Base-by-base conservation (phyloP, 768 basidiomycete species). In the Asterophora parasitica region DNA sequence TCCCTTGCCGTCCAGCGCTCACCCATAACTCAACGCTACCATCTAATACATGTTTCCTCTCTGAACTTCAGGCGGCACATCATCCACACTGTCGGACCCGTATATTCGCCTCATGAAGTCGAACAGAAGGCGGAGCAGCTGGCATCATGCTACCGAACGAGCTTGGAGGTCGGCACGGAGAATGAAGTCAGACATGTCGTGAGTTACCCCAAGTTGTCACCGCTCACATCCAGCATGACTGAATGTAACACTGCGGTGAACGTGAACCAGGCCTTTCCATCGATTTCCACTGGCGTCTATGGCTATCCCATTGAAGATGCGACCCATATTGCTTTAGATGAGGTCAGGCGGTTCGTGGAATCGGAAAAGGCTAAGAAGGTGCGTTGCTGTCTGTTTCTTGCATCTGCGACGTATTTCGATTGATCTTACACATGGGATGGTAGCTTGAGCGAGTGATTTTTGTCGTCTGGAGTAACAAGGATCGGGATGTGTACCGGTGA, bases 41-140 rank as follows among this genome's bases (percentile, higher is more conserved):
- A n/a, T n/a, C n/a, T n/a, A n/a, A n/a, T n/a, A n/a, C n/a, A n/a
- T n/a, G n/a, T n/a, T n/a, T n/a, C n/a, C n/a, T n/a, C n/a, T n/a
- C n/a, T n/a, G n/a, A n/a, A n/a, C n/a, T n/a, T n/a, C 27, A 48
- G 89, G 31, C 75, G 76, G 31, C 73, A 84, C 59, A 72, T 92
- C 49, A 88, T 92, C 34, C 90, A 92, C 57, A 75, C 90, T 3
- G 90, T 92, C 12, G 90, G 90, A 9, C 90, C 90, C 0, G 62
- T 87, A 1, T 90, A 85, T 61, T 71, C 70, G 4, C 46, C 56
- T 2, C 48, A 54, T 1, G 65, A 72, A 20, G 64, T 63, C 31
- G 73, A 74, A 34, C 63, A 61, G 20, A 77, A 74, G 44, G 79
- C 80, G 4, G 54, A 61, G 49, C 74, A 80, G 51, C 73, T 92